A percentile compares a stretch with the other conserved stretches of the same genome.
Evolutionary conservation across 192 early-diverging fungal species (phyloP).

Genomic region (Spinellus fusiger): DNA sequence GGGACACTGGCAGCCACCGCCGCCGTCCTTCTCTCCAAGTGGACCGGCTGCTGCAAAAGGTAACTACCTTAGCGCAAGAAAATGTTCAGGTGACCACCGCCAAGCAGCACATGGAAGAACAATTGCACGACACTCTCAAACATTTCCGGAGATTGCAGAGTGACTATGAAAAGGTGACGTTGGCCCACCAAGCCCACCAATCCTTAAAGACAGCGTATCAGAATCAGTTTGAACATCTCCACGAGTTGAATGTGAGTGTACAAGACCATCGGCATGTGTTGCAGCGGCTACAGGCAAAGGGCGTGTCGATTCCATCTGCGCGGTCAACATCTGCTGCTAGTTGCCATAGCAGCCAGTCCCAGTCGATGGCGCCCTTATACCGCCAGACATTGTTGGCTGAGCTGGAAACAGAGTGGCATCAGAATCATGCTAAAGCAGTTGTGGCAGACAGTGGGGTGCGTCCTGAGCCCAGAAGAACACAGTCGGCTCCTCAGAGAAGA

Average conservation of each 20-base stretch:
- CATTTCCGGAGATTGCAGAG: slow-evolving; percentile 28
- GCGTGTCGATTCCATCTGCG: slow-evolving; percentile 9
- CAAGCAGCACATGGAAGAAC: slow-evolving; percentile 32
- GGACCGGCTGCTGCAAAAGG: slow-evolving; percentile 23
- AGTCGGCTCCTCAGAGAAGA: no score
- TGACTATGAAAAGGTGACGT: slow-evolving; percentile 30
- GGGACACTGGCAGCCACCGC: slow-evolving; percentile 9
- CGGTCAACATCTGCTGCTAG: slow-evolving; percentile 19
- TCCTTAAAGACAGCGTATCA: slow-evolving; percentile 26
- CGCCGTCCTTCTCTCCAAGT: no score
- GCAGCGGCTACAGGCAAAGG: slow-evolving; percentile 18
- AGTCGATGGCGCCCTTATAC: not conserved
- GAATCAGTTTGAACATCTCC: slow-evolving; percentile 28
- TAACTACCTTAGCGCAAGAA: slow-evolving; percentile 24
- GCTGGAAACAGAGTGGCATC: slow-evolving; percentile 46
- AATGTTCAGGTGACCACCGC: slow-evolving; percentile 18
- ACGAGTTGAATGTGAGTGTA: slow-evolving; percentile 25
- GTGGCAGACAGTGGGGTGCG: no score
- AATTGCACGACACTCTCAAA: slow-evolving; percentile 13
- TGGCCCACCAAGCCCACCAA: slow-evolving; percentile 25
- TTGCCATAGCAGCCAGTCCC: not conserved
- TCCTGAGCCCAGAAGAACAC: no score
- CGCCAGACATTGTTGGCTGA: slow-evolving; percentile 39
- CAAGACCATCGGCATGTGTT: slow-evolving; percentile 37
- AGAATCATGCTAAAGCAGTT: no score